phyloP scores from a whole-genome alignment of 78 protist species.

The Monocercomonoides exilis region DNA sequence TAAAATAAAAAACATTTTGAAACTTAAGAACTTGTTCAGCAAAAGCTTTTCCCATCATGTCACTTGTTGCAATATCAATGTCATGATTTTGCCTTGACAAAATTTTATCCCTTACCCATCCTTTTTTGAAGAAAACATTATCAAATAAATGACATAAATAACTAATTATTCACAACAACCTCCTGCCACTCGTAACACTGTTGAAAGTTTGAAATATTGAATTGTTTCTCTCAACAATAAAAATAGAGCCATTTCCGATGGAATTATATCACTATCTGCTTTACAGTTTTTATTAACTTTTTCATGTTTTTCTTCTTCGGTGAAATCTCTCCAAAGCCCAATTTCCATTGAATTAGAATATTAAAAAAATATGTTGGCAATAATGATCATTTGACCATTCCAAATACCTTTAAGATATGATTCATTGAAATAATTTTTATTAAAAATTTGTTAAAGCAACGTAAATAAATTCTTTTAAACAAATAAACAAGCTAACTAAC shows the following conservation, averaged over 20 bases:
- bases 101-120: slow-evolving; percentile 90
- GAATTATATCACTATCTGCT: not conserved
- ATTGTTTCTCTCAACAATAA: not conserved
- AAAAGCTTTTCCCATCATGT: slow-evolving; percentile 46
- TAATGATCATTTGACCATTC: too few relatives aligned
- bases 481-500: too few relatives aligned
- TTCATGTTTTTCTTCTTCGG: not conserved
- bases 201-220: not conserved
- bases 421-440: too few relatives aligned
- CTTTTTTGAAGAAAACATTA: slow-evolving; percentile 82
- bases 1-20: not conserved
- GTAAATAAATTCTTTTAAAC: too few relatives aligned
- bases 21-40: slow-evolving; percentile 42
- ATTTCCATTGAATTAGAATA: too few relatives aligned
- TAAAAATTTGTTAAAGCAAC: too few relatives aligned
- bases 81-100: not conserved
- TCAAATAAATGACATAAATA: not conserved
- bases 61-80: slow-evolving; percentile 60
- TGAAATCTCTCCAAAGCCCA: not conserved
- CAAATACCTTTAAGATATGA: too few relatives aligned
- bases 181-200: not conserved
- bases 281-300: not conserved
- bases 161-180: slow-evolving; percentile 2
- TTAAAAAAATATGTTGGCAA: too few relatives aligned
- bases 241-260: not conserved